These are phyloP conservation scores for Byssoonygena ceratinophila DNA, from an alignment of 2,329 filamentous ascomycete genomes.

Conservation along the genomic window DNA sequence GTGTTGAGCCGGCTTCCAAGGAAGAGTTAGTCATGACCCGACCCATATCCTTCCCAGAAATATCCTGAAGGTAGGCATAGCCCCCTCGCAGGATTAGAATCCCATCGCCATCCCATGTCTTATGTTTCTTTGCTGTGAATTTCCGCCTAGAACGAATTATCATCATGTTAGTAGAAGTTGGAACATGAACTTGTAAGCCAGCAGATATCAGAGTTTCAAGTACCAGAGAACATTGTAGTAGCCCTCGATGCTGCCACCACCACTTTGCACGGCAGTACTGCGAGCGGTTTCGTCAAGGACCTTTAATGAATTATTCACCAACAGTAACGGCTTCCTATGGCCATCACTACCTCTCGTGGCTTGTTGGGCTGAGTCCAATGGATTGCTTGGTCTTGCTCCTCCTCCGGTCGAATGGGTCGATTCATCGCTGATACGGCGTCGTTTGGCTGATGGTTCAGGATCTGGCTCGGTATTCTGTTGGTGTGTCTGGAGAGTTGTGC, in stretches of 20 bases:
- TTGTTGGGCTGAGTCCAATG: neutral
- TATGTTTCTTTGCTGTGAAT: conserved; percentile 60
- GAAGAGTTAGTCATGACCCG: conserved; percentile 45
- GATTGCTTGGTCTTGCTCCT: conserved; percentile 11
- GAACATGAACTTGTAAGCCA: no score
- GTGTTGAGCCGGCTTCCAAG: conserved; percentile 48
- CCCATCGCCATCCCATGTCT: conserved; percentile 67
- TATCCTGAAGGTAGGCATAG: conserved; percentile 51
- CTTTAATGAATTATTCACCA: conserved; percentile 22
- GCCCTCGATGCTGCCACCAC: conserved; percentile 20
- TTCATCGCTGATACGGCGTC: conserved; percentile 27
- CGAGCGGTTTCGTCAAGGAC: neutral
- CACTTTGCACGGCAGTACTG: conserved; percentile 3
- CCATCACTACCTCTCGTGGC: conserved; percentile 13
- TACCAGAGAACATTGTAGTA: conserved; percentile 43
- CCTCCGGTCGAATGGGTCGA: conserved; percentile 2
- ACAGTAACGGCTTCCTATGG: conserved; percentile 26
- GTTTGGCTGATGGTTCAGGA: conserved; percentile 26
- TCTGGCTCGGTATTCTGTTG: conserved; percentile 10
- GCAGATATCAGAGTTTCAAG: neutral
- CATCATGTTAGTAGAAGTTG: conserved; percentile 1
- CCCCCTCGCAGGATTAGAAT: conserved; percentile 49
- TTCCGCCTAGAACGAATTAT: conserved; percentile 45
- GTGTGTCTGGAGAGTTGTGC: neutral
- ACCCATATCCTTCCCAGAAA: conserved; percentile 54